These are phyloP conservation scores for Phyllosticta citribraziliensis DNA, from an alignment of 2,329 filamentous ascomycete genomes.

Conservation along the genomic window DNA sequence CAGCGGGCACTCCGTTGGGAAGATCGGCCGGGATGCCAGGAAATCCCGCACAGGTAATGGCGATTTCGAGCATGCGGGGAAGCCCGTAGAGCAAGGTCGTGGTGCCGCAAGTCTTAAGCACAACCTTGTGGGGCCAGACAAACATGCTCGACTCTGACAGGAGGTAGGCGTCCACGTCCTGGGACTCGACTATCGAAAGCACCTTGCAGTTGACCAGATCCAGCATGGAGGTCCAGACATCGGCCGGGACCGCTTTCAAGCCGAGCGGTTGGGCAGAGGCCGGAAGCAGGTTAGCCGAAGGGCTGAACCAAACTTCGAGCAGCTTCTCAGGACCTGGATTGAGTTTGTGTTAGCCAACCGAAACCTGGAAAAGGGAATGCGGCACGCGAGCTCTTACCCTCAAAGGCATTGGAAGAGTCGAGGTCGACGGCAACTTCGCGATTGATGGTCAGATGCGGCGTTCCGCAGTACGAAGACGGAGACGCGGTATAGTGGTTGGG, in stretches of 20 bases:
- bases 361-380: not conserved
- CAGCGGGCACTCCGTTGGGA: slow-evolving; percentile 57
- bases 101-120: slow-evolving; percentile 96
- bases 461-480: slow-evolving; percentile 64
- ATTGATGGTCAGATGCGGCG: slow-evolving; percentile 91
- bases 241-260: slow-evolving; percentile 72
- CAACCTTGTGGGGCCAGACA: slow-evolving; percentile 98
- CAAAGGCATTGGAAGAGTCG: slow-evolving; percentile 92
- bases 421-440: slow-evolving; percentile 86
- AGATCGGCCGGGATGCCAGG: slow-evolving; percentile 63
- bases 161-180: slow-evolving; percentile 91
- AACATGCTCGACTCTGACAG: slow-evolving; percentile 99
- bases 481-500: slow-evolving; percentile 75
- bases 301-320: slow-evolving; percentile 94
- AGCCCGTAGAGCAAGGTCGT: slow-evolving; percentile 87
- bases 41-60: slow-evolving; percentile 79
- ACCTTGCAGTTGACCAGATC: slow-evolving; percentile 99
- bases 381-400: slow-evolving; percentile 49
- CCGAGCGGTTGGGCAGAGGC: slow-evolving; percentile 61
- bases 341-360: slow-evolving; percentile 16
- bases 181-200: slow-evolving; percentile 83
- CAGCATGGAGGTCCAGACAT: slow-evolving; percentile 92
- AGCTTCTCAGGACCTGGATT: slow-evolving; percentile 80
- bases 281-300: slow-evolving; percentile 64
- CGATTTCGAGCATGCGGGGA: slow-evolving; percentile 85